These are phyloP conservation scores for Ceratobasidium sp. DNA, from an alignment of 1,284 basidiomycete species.

Conservation along the genomic window DNA sequence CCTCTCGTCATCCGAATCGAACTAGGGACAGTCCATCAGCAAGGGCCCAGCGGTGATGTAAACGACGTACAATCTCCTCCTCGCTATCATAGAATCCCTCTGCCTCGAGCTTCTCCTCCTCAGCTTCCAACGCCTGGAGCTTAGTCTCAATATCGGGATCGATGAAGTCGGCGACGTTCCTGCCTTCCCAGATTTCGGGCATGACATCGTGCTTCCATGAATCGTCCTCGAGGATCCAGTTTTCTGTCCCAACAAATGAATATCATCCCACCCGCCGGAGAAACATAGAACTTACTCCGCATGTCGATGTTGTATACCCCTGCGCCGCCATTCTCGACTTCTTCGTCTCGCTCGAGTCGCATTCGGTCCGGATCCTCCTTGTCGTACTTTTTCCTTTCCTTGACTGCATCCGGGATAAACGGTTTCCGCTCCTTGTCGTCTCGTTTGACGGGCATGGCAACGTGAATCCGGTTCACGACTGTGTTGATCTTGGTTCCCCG, in stretches of 20 bases:
- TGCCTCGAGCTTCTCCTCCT: slow-evolving; percentile 91
- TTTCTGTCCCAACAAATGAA: slow-evolving; percentile 59
- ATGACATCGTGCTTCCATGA: slow-evolving; percentile 97
- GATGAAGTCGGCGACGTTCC: slow-evolving; percentile 99
- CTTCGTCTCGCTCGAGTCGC: slow-evolving; percentile 77
- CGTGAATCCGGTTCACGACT: slow-evolving; percentile 91
- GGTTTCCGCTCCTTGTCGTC: slow-evolving; percentile 85
- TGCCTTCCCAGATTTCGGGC: slow-evolving; percentile 97
- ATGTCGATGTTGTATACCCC: slow-evolving; percentile 91
- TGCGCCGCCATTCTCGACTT: slow-evolving; percentile 82
- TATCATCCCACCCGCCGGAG: slow-evolving; percentile 9
- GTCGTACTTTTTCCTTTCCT: slow-evolving; percentile 80
- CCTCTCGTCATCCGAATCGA: slow-evolving; percentile 92
- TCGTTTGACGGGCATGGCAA: slow-evolving; percentile 84
- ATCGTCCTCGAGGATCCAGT: slow-evolving; percentile 88
- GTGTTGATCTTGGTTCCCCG: slow-evolving; percentile 92
- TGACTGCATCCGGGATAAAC: slow-evolving; percentile 84
- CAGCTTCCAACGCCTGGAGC: slow-evolving; percentile 95
- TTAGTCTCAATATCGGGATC: slow-evolving; percentile 98
- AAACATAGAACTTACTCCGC: slow-evolving; percentile 65
- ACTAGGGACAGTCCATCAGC: slow-evolving; percentile 52
- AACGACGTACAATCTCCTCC: slow-evolving; percentile 72
- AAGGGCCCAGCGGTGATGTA: background rate
- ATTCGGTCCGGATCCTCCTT: slow-evolving; percentile 79
- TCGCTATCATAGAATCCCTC: slow-evolving; percentile 96